Evolutionary conservation across 805 yeast genomes (phyloP), one percentile per base, ranked within the genome.

Genomic region (Metschnikowia noctiluminum): DNA sequence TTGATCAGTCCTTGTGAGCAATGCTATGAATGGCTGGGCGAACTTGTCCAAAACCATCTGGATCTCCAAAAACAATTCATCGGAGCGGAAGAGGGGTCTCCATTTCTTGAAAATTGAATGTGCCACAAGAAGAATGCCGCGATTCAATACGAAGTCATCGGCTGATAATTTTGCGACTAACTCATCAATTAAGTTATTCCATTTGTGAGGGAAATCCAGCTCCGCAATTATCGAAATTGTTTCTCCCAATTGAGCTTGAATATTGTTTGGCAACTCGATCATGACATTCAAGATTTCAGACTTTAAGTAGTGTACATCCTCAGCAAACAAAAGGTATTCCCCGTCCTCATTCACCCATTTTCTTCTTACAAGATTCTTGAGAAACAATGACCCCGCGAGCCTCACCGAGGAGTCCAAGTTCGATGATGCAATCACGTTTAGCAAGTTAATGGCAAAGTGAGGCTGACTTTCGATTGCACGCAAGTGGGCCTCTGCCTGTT

Each of bases 91-190:
- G 48, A 92, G 73, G 1, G 97, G 96, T 62, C 99, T 80, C 99
- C 99, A 94, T 69, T 96, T 83, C 65, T 87, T 89, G 72, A 92
- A 95, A 52, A 94, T 92, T 1, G 97, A 88, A 65, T 94, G 99
- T 6, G 97, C 95, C 16, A 95, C 98, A 9, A 82, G 78, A 48
- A 95, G 71, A 6, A 95, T 91, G 46, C 97, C 96, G 58, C 84
- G 87, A 64, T 90, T 89, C 45, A 82, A 78, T 12, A 76, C 73
- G 76, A 87, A 80, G 61, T 89, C 89, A n/a, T 76, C 77, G 3
- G 70, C 64, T 2, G 85, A 78, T 41, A 94, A 73, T 61, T 83
- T 84, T 1, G 74, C 60, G 0, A 90, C 88, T 52, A 94, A 74
- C 48, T 85, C 86, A 57, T 86, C 89, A 32, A 89, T 72, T 52